phyloP scores from a whole-genome alignment of 2,329 filamentous ascomycete genomes.

The Talaromyces pinophilus region DNA sequence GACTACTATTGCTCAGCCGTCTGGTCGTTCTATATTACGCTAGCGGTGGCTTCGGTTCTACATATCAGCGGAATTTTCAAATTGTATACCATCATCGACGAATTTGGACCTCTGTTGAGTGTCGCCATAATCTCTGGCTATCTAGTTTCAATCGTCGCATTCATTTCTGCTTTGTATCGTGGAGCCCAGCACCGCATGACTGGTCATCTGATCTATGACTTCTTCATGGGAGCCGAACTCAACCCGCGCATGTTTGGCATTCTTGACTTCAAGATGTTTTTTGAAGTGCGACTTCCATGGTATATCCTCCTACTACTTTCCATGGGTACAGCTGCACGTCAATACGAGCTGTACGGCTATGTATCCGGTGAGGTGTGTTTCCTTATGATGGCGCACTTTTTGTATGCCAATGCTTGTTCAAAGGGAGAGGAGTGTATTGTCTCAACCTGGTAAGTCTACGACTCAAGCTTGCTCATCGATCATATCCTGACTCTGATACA shows the following conservation, averaged over 20 bases:
- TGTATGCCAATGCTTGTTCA: slow-evolving; percentile 88
- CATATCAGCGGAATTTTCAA: slow-evolving; percentile 85
- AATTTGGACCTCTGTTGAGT: slow-evolving; percentile 89
- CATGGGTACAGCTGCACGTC: slow-evolving; percentile 73
- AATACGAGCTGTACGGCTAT: slow-evolving; percentile 83
- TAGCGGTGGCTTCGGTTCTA: slow-evolving; percentile 67
- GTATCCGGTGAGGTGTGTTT: slow-evolving; percentile 83
- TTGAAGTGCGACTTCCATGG: slow-evolving; percentile 89
- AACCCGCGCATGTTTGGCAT: slow-evolving; percentile 84
- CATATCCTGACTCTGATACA: slow-evolving; percentile 30
- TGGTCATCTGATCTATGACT: slow-evolving; percentile 76
- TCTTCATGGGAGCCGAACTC: slow-evolving; percentile 87
- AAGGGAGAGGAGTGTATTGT: slow-evolving; percentile 92
- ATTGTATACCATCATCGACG: slow-evolving; percentile 87
- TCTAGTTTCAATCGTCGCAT: slow-evolving; percentile 78
- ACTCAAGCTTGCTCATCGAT: slow-evolving; percentile 13
- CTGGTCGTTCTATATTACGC: slow-evolving; percentile 82
- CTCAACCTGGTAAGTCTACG: slow-evolving; percentile 67
- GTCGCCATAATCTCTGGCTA: slow-evolving; percentile 92
- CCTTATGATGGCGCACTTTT: slow-evolving; percentile 82
- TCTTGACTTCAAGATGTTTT: slow-evolving; percentile 93
- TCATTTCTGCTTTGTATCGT: slow-evolving; percentile 77
- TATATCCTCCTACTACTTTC: slow-evolving; percentile 82
- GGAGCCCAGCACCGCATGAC: slow-evolving; percentile 92
- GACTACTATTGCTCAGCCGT: slow-evolving; percentile 93